Evolutionary conservation across 148 eudicot genomes (phyloP), one percentile per base, ranked within the genome.

Genomic region (Diospyros lotus): DNA sequence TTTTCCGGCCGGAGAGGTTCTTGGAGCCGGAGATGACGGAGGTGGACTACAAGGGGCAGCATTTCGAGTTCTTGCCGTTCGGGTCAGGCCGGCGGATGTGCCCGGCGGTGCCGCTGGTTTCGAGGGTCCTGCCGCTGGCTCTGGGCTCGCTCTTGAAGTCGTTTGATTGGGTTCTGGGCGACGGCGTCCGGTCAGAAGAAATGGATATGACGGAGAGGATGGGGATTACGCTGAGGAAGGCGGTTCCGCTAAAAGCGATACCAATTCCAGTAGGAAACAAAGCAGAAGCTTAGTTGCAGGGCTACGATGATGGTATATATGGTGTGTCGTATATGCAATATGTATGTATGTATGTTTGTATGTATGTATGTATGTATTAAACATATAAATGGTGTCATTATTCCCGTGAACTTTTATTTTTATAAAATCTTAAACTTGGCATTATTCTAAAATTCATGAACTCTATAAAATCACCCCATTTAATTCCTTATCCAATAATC

Each of bases 21-120:
- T 12, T 87, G 68, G 87, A 77, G 3, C 74, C 76, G 0, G 71
- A 48, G 5, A 28, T 28, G 28, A 28, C 28, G 28, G 53, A 18
- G 51, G 64, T 80, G 39, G 93, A 91, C 66, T 82, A 74, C 18
- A 87, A 81, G 50, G 93, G 91, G 0, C 86, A 86, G 0, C 80
- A 91, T 68, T 89, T 86, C 52, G 89, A 86, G 77, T 79, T 82
- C 78, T 61, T 88, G 15, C 91, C 91, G 12, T 88, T 88, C 46
- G 96, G 96, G 1, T 81, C 93, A 0, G 95, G 92, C 3, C 76
- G 95, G 8, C 77, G 95, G 74, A 90, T 90, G 73, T 90, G 95
- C 69, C 90, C 92, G 0, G 95, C 87, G 5, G 41, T 90, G 1
- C 87, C 89, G 0, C 76, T 90, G 15, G 95, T 82, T 39, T 66